A percentile compares a stretch with the other conserved stretches of the same genome.
phyloP scores from a whole-genome alignment of 371 early-diverging fungal genomes.

The Apophysomyces variabilis region DNA sequence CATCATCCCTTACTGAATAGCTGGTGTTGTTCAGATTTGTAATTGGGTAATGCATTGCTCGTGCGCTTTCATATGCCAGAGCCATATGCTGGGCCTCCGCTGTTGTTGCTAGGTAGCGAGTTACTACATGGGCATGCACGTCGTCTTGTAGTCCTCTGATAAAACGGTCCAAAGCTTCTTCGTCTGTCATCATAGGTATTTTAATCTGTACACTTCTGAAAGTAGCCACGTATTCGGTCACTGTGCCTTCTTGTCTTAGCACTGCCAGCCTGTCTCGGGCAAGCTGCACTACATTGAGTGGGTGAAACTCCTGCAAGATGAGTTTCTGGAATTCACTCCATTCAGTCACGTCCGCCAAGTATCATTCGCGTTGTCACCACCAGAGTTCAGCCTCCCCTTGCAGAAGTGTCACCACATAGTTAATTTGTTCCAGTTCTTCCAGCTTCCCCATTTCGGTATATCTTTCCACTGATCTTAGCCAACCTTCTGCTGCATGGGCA shows the following conservation, averaged over 20 bases:
- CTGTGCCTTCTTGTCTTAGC: constrained; percentile 4
- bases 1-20: too few relatives aligned
- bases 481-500: neutral
- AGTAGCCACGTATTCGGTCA: neutral
- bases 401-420: neutral
- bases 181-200: constrained; percentile 15
- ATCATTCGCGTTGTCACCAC: neutral
- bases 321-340: neutral
- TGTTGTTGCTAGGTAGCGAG: neutral
- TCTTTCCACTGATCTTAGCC: too few relatives aligned
- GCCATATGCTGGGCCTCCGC: constrained; percentile 1
- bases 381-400: neutral
- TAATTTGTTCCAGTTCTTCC: neutral
- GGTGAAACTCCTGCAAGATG: neutral
- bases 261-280: constrained; percentile 7
- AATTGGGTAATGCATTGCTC: neutral
- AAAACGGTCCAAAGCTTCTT: constrained; percentile 20
- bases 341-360: neutral
- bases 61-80: constrained; percentile 11
- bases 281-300: neutral
- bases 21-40: too few relatives aligned
- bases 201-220: neutral
- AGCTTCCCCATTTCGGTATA: neutral
- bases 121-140: neutral
- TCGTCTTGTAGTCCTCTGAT: neutral